Base-by-base conservation (phyloP, 306 rosid species). In the Trifolium fragiferum region DNA sequence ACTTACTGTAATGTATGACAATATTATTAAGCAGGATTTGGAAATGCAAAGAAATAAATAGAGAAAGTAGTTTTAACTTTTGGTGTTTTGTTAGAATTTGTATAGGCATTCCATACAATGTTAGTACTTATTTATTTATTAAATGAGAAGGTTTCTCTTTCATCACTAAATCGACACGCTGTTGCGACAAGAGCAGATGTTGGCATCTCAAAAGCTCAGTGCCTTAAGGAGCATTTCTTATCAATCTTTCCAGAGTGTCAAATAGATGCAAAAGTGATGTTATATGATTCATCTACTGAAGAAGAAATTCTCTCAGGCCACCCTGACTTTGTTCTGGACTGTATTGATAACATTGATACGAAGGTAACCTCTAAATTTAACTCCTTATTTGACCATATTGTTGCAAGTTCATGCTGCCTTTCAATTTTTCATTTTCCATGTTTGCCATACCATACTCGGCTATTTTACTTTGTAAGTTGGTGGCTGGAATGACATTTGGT, bases 181-280 rank as follows among this genome's bases (percentile, higher is more conserved):
- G 94, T 91, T 84, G 98, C 98, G 70, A 89, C 97, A 84, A 89
- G 98, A 80, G 92, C 97, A 82, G 97, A 93, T 84, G 98, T 93
- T 66, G 98, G 98, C 82, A 83, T 88, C 76, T 84, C 98, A 19
- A 93, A 91, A 87, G 94, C 98, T 73, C 91, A 87, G 82, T 93
- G 98, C 85, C 94, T 91, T 49, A 93, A 86, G 88, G 92, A 91
- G 77, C 97, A 91, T 86, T 91, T 91, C 84, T 73, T 59, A 70
- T 88, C 96, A 70, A 89, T 93, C 73, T 93, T 91, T 79, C 97
- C 98, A 0, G 98, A 93, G 86, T 93, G 96, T 83, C 89, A 84
- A 64, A 70, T 93, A 78, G 92, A 91, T 80, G 94, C 94, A 43
- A 91, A 91, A 81, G 98, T 91, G 65, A 47, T 91, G 27, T 77